Evolutionary conservation across 164 flowering plant species (phyloP).

Genomic region (Warburgia ugandensis): DNA sequence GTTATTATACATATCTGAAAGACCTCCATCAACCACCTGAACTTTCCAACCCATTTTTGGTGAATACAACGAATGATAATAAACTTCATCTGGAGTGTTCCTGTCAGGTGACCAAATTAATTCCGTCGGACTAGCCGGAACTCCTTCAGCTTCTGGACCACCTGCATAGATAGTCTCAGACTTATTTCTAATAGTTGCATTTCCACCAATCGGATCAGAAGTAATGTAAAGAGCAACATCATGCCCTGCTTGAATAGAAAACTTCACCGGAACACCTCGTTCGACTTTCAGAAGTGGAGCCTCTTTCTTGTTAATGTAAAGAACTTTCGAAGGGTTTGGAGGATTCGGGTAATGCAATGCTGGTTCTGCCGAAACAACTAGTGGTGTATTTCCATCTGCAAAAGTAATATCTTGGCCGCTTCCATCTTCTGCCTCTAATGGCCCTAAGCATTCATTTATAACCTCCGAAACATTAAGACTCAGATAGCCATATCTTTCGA

Average conservation of each 20-base stretch:
- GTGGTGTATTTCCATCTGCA: constrained; percentile 66
- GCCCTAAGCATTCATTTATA: constrained; percentile 79
- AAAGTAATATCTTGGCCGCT: constrained; percentile 82
- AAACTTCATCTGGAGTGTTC: constrained; percentile 91
- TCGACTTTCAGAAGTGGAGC: constrained; percentile 88
- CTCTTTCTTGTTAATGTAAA: constrained; percentile 88
- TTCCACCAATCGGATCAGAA: constrained; percentile 88
- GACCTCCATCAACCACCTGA: constrained; percentile 95
- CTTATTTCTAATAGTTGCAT: constrained; percentile 69
- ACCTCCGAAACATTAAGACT: constrained; percentile 63
- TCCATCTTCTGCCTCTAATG: constrained; percentile 74
- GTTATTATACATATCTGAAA: constrained; percentile 89
- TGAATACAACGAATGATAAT: constrained; percentile 64
- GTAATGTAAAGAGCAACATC: constrained; percentile 88
- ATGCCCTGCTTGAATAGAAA: constrained; percentile 94
- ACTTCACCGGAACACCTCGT: constrained; percentile 88
- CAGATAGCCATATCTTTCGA: constrained; percentile 50
- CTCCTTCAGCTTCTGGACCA: constrained; percentile 83
- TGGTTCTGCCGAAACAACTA: constrained; percentile 55
- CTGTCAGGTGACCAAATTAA: constrained; percentile 81
- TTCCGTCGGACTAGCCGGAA: constrained; percentile 75
- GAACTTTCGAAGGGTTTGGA: constrained; percentile 78
- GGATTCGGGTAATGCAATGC: constrained; percentile 84
- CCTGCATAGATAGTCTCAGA: constrained; percentile 83
- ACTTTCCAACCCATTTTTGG: constrained; percentile 97